Evolutionary conservation across 208 protist species (phyloP).

Genomic region (Wallacemonas sp.): DNA sequence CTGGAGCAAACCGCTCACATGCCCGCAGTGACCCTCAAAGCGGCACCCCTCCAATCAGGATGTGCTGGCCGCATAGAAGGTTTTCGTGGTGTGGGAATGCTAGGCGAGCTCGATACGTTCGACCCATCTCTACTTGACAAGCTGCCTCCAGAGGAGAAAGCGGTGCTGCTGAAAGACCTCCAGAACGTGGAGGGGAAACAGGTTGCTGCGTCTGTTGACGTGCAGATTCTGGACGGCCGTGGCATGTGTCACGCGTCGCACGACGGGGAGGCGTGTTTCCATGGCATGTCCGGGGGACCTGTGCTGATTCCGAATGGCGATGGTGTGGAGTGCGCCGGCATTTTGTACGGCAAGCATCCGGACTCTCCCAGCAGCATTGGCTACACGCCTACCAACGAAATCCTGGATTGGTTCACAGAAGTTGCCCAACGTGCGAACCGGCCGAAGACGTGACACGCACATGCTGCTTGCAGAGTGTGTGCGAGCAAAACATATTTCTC

Average conservation of each 20-base stretch:
- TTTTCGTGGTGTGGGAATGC: conserved; percentile 54
- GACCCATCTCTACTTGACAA: conserved; percentile 65
- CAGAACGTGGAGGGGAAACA: conserved; percentile 71
- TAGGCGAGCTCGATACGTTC: conserved; percentile 77
- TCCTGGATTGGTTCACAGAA: conserved; percentile 39
- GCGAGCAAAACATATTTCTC: no score
- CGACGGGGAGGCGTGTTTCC: conserved; percentile 45
- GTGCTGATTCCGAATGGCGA: conserved; percentile 26
- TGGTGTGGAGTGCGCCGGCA: conserved; percentile 39
- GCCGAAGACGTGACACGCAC: no score
- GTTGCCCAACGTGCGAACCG: conserved; percentile 14
- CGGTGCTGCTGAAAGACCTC: conserved; percentile 50
- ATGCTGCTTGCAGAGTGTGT: no score
- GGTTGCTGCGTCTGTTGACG: conserved; percentile 12
- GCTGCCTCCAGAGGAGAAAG: conserved; percentile 41
- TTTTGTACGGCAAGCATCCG: conserved; percentile 75
- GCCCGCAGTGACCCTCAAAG: conserved; percentile 1
- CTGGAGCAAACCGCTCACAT: no score
- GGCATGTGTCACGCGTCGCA: conserved; percentile 57
- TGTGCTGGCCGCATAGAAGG: no score
- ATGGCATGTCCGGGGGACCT: conserved; percentile 82
- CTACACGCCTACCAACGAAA: conserved; percentile 50
- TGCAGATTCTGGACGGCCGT: conserved; percentile 41
- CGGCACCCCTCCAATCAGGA: conserved; percentile 4
- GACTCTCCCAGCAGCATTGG: conserved; percentile 41